phyloP scores from a whole-genome alignment of 2,329 filamentous ascomycete species.

The Apiospora marii region DNA sequence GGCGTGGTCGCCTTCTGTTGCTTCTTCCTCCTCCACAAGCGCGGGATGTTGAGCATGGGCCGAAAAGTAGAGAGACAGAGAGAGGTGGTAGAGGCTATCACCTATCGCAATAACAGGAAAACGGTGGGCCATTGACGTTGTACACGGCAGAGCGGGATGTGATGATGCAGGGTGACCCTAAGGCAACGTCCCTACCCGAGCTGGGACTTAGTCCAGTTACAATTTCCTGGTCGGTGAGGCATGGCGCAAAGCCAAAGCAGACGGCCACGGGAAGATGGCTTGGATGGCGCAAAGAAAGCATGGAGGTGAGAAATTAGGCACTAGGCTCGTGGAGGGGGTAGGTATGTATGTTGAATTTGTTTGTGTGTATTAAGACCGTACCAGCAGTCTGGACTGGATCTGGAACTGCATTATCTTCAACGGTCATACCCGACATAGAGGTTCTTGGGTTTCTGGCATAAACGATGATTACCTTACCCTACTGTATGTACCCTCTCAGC shows the following conservation, averaged over 20 bases:
- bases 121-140: slow-evolving; percentile 19
- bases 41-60: slow-evolving; percentile 31
- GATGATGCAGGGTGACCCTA: slow-evolving; percentile 15
- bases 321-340: neutral
- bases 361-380: neutral
- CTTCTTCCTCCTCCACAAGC: slow-evolving; percentile 18
- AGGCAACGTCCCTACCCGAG: slow-evolving; percentile 17
- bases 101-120: neutral
- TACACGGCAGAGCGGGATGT: slow-evolving; percentile 16
- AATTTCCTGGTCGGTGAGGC: slow-evolving; percentile 16
- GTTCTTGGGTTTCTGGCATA: neutral
- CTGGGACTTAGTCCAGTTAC: slow-evolving; percentile 11
- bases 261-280: neutral
- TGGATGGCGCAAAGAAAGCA: slow-evolving; percentile 18
- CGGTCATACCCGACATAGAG: slow-evolving; percentile 6
- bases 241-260: slow-evolving; percentile 19
- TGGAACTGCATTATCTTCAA: neutral
- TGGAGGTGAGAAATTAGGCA: slow-evolving; percentile 12
- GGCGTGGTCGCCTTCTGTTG: slow-evolving; percentile 13
- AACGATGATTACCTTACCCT: neutral
- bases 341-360: neutral
- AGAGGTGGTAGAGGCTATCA: slow-evolving; percentile 15
- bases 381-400: neutral
- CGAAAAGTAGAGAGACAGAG: slow-evolving; percentile 26
- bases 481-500: neutral